These are phyloP conservation scores for Hypsizygus marmoreus DNA, from an alignment of 768 basidiomycete genomes.

Conservation along the genomic window DNA sequence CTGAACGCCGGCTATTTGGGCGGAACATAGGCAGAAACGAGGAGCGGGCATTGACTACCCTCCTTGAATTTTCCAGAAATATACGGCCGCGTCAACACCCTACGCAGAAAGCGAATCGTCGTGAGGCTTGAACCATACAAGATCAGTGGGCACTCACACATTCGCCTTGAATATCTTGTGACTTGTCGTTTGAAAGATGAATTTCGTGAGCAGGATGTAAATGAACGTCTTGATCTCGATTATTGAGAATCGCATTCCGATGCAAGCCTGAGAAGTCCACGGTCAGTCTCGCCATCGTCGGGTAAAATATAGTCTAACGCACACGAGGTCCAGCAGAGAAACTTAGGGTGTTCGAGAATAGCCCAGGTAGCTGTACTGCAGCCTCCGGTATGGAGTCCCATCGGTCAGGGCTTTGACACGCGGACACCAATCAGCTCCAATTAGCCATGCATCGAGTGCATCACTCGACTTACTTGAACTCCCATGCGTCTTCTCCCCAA, in stretches of 20 bases:
- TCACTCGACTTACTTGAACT: conserved; percentile 61
- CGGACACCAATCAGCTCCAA: neutral
- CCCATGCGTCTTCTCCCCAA: conserved; percentile 84
- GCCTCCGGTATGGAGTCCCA: conserved; percentile 78
- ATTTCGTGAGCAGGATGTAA: conserved; percentile 68
- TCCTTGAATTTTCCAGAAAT: conserved; percentile 51
- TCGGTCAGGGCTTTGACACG: conserved; percentile 65
- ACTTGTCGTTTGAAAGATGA: conserved; percentile 57
- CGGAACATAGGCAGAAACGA: conserved; percentile 41
- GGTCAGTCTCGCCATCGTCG: conserved; percentile 5
- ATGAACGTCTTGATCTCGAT: conserved; percentile 83
- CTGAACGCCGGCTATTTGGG: conserved; percentile 2
- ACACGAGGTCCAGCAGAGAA: conserved; percentile 86
- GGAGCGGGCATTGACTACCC: conserved; percentile 65
- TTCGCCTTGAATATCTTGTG: conserved; percentile 59
- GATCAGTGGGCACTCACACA: conserved; percentile 45
- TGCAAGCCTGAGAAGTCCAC: conserved; percentile 61
- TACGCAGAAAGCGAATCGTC: conserved; percentile 25
- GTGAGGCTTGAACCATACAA: neutral
- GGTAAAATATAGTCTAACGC: conserved; percentile 29
- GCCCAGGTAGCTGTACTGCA: conserved; percentile 66
- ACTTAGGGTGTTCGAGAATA: conserved; percentile 69
- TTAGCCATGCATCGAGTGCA: neutral
- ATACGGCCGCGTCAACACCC: conserved; percentile 69
- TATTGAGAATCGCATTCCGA: conserved; percentile 79